Evolutionary conservation across 495 filamentous ascomycete species (phyloP).

Genomic region (Podospora conica): DNA sequence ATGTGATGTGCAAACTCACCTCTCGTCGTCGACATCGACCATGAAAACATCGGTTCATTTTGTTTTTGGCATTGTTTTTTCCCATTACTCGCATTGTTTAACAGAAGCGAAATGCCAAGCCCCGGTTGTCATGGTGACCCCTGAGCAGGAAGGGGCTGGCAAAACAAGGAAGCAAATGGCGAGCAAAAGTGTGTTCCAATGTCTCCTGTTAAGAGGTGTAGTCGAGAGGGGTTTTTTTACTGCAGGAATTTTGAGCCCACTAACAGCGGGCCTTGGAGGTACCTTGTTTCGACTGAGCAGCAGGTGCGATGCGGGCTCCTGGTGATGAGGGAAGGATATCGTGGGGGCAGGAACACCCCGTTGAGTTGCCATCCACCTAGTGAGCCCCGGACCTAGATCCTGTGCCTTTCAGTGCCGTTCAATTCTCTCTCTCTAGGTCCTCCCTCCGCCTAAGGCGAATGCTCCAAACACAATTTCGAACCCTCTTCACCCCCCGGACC

Average conservation of each 20-base stretch:
- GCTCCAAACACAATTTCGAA: background rate
- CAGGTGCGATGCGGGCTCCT: background rate
- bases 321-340: background rate
- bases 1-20: background rate
- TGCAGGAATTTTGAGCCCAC: background rate
- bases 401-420: background rate
- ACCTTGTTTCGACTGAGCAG: background rate
- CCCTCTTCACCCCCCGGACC: background rate
- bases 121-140: background rate
- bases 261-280: background rate
- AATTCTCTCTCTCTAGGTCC: background rate
- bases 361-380: background rate
- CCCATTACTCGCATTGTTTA: too few species aligned
- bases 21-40: background rate
- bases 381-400: too few species aligned
- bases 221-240: background rate
- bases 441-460: background rate
- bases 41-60: too few species aligned
- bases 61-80: too few species aligned
- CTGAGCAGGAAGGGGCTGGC: background rate
- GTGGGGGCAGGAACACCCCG: background rate
- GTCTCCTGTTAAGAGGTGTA: background rate
- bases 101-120: background rate
- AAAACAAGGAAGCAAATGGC: background rate
- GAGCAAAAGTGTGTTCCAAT: too few species aligned